Evolutionary conservation across 352 stramenopile species (phyloP), one percentile per base, ranked within the genome.

Genomic region (Phytophthora melonis): DNA sequence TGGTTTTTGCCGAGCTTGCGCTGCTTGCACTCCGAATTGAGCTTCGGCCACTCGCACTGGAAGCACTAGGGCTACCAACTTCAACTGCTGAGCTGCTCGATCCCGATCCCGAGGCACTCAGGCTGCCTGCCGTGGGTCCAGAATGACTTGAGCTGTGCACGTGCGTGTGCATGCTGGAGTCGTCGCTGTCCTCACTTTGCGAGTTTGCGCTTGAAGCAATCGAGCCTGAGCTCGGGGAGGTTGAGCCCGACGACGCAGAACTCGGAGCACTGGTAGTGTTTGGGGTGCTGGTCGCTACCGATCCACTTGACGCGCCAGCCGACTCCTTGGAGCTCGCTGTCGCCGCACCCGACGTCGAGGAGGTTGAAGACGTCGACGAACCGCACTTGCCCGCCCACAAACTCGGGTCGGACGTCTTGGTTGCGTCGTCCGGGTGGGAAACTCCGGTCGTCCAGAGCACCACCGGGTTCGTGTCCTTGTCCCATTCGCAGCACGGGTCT

Each of bases 401-500:
- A 41, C 66, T 72, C 10, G 49, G 11, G 45, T 78, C 57, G 18
- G 67, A 68, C 19, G 32, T 78, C 61, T 72, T 54, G 39, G 54
- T 54, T 32, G 66, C 50, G 41, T 78, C 66, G 55, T 61, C 61
- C 19, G 71, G 71, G 53, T 78, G 60, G 18, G 71, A 80, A 34
- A 80, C 47, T 10, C 72, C 72, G 13, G 55, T 55, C 19, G 70
- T 70, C 65, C 66, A 71, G 11, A 53, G 68, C 57, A 71, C 55
- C 19, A 69, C 66, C 21, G 57, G 23, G 58, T 74, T 63, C 14
- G 56, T 58, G 52, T 60, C 43, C 60, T 54, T 54, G 25, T 75
- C 60, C 64, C 64, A 71, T 45, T 75, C 65, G 71, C 89, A 96
- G 75, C 83, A 86, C 58, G 87, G 87, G 60, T 95, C 88, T 10